Evolutionary conservation across 1,284 basidiomycete species (phyloP), one percentile per base, ranked within the genome.

Genomic region (Thelephora terrestris): DNA sequence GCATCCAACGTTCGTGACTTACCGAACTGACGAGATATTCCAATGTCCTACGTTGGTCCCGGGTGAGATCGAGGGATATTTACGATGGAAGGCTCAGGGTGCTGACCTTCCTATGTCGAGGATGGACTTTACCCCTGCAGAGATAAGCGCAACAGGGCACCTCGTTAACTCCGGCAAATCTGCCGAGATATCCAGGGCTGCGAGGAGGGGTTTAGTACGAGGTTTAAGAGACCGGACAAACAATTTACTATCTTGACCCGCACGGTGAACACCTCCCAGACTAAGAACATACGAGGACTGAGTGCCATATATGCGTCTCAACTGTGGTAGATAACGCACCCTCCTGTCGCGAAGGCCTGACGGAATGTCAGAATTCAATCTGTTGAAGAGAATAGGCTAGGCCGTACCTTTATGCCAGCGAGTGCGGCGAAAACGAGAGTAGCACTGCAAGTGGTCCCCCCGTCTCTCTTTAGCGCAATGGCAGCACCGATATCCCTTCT

Each of bases 131-230:
- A 91, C 85, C 3, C 96, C 96, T 2, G 93, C 89, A 37, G 94
- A 96, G 20, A 99, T 84, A 35, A 99, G 76, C 7, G 88, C 89
- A 49, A 96, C 88, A 20, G 87, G 83, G 54, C 86, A 92, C 20
- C 88, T 76, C 21, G 86, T 75, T 36, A 96, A 75, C 61, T 95
- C 91, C 20, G 77, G 74, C 14, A 97, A 69, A 63, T 97, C 93
- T 7, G 93, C 91, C n/a, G 91, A 95, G 18, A 99, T 71, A 60
- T 99, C 95, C 82, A 98, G 84, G 20, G 90, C 91, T 94, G 54
- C n/a, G 36, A 7, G 20, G 44, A 37, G 16, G 5, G 25, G 10
- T 42, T 35, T 32, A 48, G 32, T 36, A 39, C 37, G n/a, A 43
- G 35, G 14, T 40, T 57, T 16, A 52, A 46, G 18, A 45, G 34